These are phyloP conservation scores for Cercospora beticola DNA, from an alignment of 2,329 filamentous ascomycete species.

Conservation along the genomic window DNA sequence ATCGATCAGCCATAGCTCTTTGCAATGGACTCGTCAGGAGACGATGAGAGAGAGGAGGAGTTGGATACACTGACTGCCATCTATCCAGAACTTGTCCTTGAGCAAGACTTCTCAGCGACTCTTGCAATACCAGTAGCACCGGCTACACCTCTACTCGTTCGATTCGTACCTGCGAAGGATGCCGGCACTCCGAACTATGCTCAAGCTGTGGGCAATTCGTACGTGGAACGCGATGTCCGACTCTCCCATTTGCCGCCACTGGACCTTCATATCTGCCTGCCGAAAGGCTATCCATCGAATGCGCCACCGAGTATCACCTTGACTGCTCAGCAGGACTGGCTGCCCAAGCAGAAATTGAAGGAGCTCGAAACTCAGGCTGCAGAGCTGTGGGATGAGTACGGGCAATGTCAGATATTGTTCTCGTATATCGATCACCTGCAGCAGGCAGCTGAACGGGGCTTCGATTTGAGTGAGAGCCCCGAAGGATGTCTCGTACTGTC, in stretches of 20 bases:
- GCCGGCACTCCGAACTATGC: constrained; percentile 12
- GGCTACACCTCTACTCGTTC: constrained; percentile 49
- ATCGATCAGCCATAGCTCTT: background rate
- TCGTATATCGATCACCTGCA: constrained; percentile 62
- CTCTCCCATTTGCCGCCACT: constrained; percentile 59
- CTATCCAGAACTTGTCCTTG: constrained; percentile 58
- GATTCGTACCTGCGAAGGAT: constrained; percentile 29
- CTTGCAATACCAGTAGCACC: constrained; percentile 59
- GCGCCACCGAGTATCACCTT: constrained; percentile 53
- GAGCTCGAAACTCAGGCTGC: constrained; percentile 50
- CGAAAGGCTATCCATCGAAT: constrained; percentile 56
- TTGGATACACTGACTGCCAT: constrained; percentile 61
- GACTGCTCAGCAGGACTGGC: constrained; percentile 53
- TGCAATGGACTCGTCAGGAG: constrained; percentile 15
- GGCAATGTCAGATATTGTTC: constrained; percentile 57
- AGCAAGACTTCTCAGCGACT: constrained; percentile 51
- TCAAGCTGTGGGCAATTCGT: constrained; percentile 13
- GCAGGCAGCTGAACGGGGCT: constrained; percentile 56
- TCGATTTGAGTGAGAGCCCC: constrained; percentile 48
- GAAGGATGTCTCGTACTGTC: constrained; percentile 50
- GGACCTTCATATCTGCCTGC: constrained; percentile 53
- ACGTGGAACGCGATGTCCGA: constrained; percentile 44
- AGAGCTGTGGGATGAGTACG: constrained; percentile 61
- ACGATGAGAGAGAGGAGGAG: constrained; percentile 60
- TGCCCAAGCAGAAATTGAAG: constrained; percentile 48